Evolutionary conservation across 78 protist genomes (phyloP).

Genomic region (Mantamonas sphyraenae): DNA sequence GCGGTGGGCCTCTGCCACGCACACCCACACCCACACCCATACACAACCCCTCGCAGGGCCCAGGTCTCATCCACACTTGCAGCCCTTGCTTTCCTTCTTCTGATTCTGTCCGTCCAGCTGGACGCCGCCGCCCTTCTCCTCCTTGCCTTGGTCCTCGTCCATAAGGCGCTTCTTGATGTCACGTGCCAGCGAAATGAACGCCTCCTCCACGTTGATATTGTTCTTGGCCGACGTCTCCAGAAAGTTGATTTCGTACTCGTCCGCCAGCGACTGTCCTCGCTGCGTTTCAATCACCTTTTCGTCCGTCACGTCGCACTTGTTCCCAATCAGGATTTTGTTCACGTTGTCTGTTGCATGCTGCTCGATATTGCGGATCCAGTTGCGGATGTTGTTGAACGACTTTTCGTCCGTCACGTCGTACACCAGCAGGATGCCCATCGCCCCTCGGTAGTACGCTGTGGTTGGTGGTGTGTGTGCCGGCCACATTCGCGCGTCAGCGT

Average conservation of each 20-base stretch:
- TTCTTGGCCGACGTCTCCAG: constrained; percentile 59
- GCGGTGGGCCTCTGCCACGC: no score
- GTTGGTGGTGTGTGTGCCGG: no score
- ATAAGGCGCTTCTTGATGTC: no score
- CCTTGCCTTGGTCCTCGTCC: no score
- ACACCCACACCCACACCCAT: no score
- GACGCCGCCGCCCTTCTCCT: no score
- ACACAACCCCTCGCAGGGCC: no score
- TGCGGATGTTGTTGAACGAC: constrained; percentile 70
- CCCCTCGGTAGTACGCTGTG: constrained; percentile 96
- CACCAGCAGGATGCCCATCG: constrained; percentile 89
- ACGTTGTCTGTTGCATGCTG: constrained; percentile 90
- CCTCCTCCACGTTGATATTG: constrained; percentile 51
- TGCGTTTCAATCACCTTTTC: constrained; percentile 50
- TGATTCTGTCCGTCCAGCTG: no score
- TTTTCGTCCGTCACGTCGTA: constrained; percentile 89
- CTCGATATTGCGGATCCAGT: constrained; percentile 91
- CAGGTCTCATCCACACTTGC: no score
- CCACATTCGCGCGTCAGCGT: no score
- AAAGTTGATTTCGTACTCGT: constrained; percentile 40
- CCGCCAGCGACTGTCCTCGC: constrained; percentile 50
- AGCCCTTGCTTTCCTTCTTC: no score
- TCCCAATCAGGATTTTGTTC: constrained; percentile 88
- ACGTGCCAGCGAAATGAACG: constrained; percentile 21
- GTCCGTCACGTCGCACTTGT: constrained; percentile 90